A percentile compares a stretch with the other conserved stretches of the same genome.
phyloP scores from a whole-genome alignment of 805 yeast genomes.

The Zygosaccharomyces bisporus region DNA sequence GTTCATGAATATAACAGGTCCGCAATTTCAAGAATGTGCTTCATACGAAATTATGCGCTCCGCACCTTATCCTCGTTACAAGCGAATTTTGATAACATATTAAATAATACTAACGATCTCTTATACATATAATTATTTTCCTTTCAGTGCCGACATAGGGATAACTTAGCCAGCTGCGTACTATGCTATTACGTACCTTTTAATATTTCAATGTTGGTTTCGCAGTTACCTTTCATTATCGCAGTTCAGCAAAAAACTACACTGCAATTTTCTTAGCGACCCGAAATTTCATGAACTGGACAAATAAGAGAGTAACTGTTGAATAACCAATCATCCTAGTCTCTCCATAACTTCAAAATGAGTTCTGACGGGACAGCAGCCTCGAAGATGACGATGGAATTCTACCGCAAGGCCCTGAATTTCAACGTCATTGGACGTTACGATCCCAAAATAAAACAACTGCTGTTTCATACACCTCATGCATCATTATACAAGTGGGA shows the following conservation, averaged over 20 bases:
- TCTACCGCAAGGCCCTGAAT: constrained; percentile 64
- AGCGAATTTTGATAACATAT: too few species aligned
- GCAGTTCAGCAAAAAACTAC: too few species aligned
- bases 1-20: too few species aligned
- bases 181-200: too few species aligned
- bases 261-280: neutral
- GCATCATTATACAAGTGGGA: constrained; percentile 67
- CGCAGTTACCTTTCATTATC: neutral
- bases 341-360: constrained; percentile 7
- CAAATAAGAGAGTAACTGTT: neutral
- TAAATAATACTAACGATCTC: too few species aligned
- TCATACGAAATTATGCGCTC: too few species aligned
- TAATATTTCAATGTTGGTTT: neutral
- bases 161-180: too few species aligned
- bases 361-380: constrained; percentile 10
- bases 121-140: too few species aligned
- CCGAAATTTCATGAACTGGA: neutral
- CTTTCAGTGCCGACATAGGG: too few species aligned
- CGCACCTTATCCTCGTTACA: too few species aligned
- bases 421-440: constrained; percentile 74
- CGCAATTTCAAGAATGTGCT: too few species aligned
- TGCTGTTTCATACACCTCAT: constrained; percentile 65
- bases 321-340: neutral
- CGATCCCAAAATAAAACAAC: constrained; percentile 66
- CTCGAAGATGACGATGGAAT: constrained; percentile 44